Evolutionary conservation across 1,284 basidiomycete species (phyloP).

Genomic region (Puccinia triticina): DNA sequence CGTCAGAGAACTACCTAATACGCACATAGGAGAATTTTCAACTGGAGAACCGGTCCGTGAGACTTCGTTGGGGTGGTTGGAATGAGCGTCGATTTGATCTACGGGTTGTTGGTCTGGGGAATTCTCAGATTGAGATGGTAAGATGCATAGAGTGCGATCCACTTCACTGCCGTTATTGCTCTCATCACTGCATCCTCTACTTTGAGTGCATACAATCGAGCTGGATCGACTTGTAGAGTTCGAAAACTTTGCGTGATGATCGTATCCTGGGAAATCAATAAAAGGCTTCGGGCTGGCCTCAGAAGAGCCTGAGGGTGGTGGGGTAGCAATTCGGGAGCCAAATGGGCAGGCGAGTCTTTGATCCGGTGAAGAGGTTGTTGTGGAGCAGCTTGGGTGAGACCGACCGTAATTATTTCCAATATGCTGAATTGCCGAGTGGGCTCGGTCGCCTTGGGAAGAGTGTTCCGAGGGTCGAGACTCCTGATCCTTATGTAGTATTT

Average conservation of each 20-base stretch:
- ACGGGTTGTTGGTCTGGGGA: conserved; percentile 3
- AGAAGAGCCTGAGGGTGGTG: conserved; percentile 27
- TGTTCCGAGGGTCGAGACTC: neutral
- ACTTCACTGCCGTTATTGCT: conserved; percentile 29
- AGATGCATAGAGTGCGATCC: conserved; percentile 9
- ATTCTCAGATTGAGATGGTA: conserved; percentile 33
- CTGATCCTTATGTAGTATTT: neutral
- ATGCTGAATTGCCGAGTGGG: neutral
- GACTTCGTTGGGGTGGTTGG: conserved; percentile 9
- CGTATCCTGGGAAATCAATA: neutral
- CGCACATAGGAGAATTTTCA: conserved; percentile 57
- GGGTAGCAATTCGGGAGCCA: conserved; percentile 19
- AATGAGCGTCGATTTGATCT: neutral
- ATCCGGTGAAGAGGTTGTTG: conserved; percentile 41
- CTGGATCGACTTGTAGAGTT: conserved; percentile 37
- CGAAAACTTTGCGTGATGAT: conserved; percentile 19
- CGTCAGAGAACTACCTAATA: conserved; percentile 57
- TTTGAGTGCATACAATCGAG: conserved; percentile 32
- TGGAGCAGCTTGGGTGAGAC: conserved; percentile 6
- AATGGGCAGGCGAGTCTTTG: conserved; percentile 16
- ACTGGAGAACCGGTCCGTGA: conserved; percentile 30
- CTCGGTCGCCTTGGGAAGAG: conserved; percentile 5
- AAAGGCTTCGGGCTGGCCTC: conserved; percentile 32
- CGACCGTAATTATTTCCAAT: neutral
- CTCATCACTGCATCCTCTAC: conserved; percentile 18